Base-by-base conservation (phyloP, 2,329 filamentous ascomycete genomes). In the Talaromyces sp. region DNA sequence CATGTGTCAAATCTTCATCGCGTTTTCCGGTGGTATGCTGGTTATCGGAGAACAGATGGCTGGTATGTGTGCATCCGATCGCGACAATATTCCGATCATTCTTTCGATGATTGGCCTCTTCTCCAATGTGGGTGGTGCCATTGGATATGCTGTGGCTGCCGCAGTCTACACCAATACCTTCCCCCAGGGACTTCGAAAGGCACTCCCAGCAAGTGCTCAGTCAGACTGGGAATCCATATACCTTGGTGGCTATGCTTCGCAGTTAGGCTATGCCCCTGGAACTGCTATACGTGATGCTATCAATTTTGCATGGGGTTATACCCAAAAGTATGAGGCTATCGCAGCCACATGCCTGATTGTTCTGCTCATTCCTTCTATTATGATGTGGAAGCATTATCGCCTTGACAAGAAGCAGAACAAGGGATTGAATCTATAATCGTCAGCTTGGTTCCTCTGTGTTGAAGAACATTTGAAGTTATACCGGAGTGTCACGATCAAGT, bases 11-110 rank as follows among this genome's bases (percentile, higher is more conserved):
- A 77, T 83, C 53, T 76, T 83, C 60, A 79, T 83, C 46, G 80
- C 81, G 17, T 72, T 82, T 52, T 75, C 75, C 6, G 81, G 80
- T 17, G 78, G 77, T 48, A 80, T 78, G 29, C 72, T 84, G 13
- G 77, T 84, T 42, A 76, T 84, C 56, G 75, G 77, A 48, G 72
- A 81, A 57, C 78, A 86, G 55, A 79, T 86, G 57, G 81, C 82
- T 5, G 78, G 85, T 32, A 81, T 86, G 67, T 75, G 80, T 1
- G 76, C 80, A 1, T 78, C 80, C 5, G 77, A 77, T 49, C 82
- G 83, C 48, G 75, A 80, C 44, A 75, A 82, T 44, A 72, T 84
- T 4, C 80, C 82, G 10, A 70, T 74, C 65, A 68, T 74, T 63
- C 64, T 75, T n/a, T 68, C 70, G 5, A 52, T 74, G 8, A 40